Base-by-base conservation (phyloP, 805 yeast species). In the Starmerella geochares region DNA sequence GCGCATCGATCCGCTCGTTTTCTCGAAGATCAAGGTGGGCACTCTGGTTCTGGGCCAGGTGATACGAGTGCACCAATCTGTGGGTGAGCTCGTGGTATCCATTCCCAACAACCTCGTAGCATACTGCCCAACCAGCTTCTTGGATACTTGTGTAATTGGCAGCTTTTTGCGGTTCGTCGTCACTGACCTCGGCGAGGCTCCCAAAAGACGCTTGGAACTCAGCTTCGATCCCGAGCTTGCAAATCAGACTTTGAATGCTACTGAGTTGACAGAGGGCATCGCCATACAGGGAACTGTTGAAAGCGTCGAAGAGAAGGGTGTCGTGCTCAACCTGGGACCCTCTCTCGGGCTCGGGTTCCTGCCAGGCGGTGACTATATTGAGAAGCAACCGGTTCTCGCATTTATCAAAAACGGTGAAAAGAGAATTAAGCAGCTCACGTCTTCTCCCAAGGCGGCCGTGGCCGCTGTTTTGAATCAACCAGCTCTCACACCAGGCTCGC, bases 241-340 rank as follows among this genome's bases (percentile, higher is more conserved):
- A 11, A 92, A 92, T 62, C 70, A 72, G 19, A 53, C 68, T 13
- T 67, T 87, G 50, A 74, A 70, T 8, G 75, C 71, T 4, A 87
- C 81, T 40, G 96, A 87, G 62, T 50, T 63, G 17, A 66, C 84
- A 44, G 59, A 71, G 24, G 86, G 86, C 39, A 71, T 76, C 51
- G 62, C 82, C 3, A 62, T 92, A 2, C 98, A 92, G 67, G 88
- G 80, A 21, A 72, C 85, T 2, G 79, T 92, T 20, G 74, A 72
- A 54, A 81, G 94, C 42, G 67, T 85, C 21, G 97, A 92, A 72
- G 99, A 92, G 64, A 96, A 86, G 64, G 98, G 98, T 67, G 75
- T 79, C 21, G 77, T 85, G 50, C 67, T 90, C 38, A 82, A 81
- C 58, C 65, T 83, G 35, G 96, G 96, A 29, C 47, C 33, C 16